Evolutionary conservation across 805 yeast species (phyloP).

Genomic region (Teunomyces atbi): DNA sequence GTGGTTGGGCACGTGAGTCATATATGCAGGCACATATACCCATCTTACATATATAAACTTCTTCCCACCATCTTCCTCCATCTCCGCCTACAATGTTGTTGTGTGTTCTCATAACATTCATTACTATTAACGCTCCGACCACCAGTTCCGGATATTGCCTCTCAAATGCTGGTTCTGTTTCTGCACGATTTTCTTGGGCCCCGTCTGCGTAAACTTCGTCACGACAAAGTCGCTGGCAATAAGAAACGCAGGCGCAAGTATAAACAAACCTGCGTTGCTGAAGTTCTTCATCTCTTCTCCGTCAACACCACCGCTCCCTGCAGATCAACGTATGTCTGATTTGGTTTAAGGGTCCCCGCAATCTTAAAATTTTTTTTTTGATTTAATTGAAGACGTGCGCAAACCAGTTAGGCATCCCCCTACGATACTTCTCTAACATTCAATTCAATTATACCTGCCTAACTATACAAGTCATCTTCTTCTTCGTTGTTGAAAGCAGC

Average conservation of each 20-base stretch:
- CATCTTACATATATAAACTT: no score
- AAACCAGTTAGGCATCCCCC: no score
- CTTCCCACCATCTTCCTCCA: not conserved
- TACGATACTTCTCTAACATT: no score
- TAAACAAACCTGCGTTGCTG: constrained; percentile 22
- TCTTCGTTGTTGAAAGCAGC: constrained; percentile 50
- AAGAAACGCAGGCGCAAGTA: constrained; percentile 31
- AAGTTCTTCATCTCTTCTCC: constrained; percentile 17
- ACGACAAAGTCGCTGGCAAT: constrained; percentile 29
- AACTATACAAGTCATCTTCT: constrained; percentile 31
- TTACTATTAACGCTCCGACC: not conserved
- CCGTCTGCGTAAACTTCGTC: constrained; percentile 19
- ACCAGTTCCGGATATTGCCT: constrained; percentile 3
- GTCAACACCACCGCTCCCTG: not conserved
- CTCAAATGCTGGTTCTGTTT: constrained; percentile 2
- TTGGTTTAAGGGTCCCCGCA: not conserved
- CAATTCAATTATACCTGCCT: constrained; percentile 3
- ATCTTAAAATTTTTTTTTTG: not conserved
- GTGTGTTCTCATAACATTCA: not conserved
- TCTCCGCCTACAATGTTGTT: not conserved
- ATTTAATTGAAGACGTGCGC: not conserved
- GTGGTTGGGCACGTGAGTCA: not conserved
- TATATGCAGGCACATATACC: not conserved
- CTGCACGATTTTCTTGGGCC: constrained; percentile 11
- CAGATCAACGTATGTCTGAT: no score